Conservation (phyloP, 2,329 filamentous ascomycete genomes). For the Pseudopithomyces chartarum region DNA sequence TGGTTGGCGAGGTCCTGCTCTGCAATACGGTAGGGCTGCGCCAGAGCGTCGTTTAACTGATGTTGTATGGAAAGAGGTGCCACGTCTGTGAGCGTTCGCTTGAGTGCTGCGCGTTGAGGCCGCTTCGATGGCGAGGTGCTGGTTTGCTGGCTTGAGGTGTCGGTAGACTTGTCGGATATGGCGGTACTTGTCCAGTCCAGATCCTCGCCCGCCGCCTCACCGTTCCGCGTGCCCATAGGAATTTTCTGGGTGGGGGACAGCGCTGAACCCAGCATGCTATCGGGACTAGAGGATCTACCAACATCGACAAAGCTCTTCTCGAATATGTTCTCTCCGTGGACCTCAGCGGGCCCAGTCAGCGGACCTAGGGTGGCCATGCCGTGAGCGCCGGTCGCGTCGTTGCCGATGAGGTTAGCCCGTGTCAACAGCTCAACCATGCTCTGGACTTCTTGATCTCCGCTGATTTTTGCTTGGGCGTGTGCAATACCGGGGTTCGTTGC, state of each 20-base stretch:
- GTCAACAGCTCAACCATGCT: slow-evolving; percentile 88
- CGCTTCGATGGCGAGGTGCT: slow-evolving; percentile 27
- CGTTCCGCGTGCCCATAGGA: slow-evolving; percentile 13
- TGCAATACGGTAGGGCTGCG: slow-evolving; percentile 76
- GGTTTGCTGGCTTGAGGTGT: slow-evolving; percentile 26
- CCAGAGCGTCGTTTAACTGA: slow-evolving; percentile 82
- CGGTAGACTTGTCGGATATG: slow-evolving; percentile 26
- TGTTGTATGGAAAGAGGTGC: slow-evolving; percentile 75
- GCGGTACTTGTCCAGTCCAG: slow-evolving; percentile 21
- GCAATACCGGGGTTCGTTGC: slow-evolving; percentile 75
- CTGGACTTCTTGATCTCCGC: slow-evolving; percentile 84
- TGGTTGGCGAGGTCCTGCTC: slow-evolving; percentile 48
- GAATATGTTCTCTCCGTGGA: slow-evolving; percentile 79
- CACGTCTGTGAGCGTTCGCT: slow-evolving; percentile 87
- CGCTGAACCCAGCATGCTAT: slow-evolving; percentile 37
- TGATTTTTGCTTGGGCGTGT: slow-evolving; percentile 80
- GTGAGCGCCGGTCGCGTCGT: slow-evolving; percentile 63
- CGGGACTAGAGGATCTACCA: slow-evolving; percentile 53
- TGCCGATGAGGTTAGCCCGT: slow-evolving; percentile 76
- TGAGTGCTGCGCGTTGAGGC: slow-evolving; percentile 66
- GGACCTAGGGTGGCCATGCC: slow-evolving; percentile 63
- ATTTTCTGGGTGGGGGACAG: slow-evolving; percentile 24
- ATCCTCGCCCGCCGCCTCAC: slow-evolving; percentile 16
- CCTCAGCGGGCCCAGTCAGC: slow-evolving; percentile 77
- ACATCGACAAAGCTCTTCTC: slow-evolving; percentile 75